phyloP scores from a whole-genome alignment of 2,329 filamentous ascomycete species.

The Cytospora leucostoma region DNA sequence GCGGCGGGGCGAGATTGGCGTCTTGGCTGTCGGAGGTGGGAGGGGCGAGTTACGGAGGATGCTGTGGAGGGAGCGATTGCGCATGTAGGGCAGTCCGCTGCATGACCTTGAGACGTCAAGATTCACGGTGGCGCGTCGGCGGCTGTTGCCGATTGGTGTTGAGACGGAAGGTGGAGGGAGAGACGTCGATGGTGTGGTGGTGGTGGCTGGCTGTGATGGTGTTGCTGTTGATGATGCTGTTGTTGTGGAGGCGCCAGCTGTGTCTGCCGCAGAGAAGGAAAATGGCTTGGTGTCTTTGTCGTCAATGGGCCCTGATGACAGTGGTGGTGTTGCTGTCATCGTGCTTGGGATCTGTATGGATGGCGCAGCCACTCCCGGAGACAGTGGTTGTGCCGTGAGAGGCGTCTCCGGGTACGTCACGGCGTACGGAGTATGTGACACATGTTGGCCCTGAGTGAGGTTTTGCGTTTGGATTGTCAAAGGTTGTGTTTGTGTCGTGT shows the following conservation, averaged over 20 bases:
- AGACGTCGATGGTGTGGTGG: slow-evolving; percentile 25
- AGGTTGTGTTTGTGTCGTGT: slow-evolving; percentile 39
- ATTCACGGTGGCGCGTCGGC: slow-evolving; percentile 42
- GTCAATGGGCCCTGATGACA: slow-evolving; percentile 56
- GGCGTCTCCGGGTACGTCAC: slow-evolving; percentile 56
- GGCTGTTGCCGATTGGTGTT: slow-evolving; percentile 34
- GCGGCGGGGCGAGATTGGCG: slow-evolving; percentile 55
- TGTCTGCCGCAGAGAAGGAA: slow-evolving; percentile 42
- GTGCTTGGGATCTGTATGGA: slow-evolving; percentile 54
- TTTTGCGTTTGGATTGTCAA: slow-evolving; percentile 43
- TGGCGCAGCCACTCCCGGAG: slow-evolving; percentile 45
- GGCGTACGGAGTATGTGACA: slow-evolving; percentile 47
- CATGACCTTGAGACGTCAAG: slow-evolving; percentile 30
- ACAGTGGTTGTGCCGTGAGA: slow-evolving; percentile 51
- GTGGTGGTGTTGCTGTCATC: slow-evolving; percentile 61
- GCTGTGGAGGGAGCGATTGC: slow-evolving; percentile 60
- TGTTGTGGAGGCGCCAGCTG: not conserved
- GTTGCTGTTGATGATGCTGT: not conserved
- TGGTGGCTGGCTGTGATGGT: slow-evolving; percentile 8
- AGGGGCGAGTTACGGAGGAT: slow-evolving; percentile 68
- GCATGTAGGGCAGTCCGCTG: slow-evolving; percentile 55
- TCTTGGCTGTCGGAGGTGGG: slow-evolving; percentile 52
- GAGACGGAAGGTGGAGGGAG: slow-evolving; percentile 35
- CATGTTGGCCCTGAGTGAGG: slow-evolving; percentile 36
- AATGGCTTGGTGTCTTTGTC: slow-evolving; percentile 39